A percentile compares a stretch with the other conserved stretches of the same genome.
Evolutionary conservation across 1,139 yeast species (phyloP).

Genomic region (Yamadazyma atmosphaerica): DNA sequence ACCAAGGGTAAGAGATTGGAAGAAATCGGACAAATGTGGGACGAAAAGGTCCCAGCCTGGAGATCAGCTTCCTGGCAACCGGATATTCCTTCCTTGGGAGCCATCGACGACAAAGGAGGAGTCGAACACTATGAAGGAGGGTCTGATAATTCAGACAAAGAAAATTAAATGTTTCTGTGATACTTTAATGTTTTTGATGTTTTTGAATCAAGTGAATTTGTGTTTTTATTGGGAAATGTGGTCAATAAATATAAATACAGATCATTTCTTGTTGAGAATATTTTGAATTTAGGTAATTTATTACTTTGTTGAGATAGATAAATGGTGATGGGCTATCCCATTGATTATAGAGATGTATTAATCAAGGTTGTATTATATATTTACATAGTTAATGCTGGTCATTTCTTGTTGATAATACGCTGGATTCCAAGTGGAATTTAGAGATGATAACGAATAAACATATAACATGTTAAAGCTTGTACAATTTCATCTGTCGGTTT

Average conservation of each 20-base stretch:
- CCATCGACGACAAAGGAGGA: conserved; percentile 9
- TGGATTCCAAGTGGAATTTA: conserved; percentile 2
- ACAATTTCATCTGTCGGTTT: too few species aligned
- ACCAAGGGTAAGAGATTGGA: conserved; percentile 61
- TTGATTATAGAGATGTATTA: conserved; percentile 11
- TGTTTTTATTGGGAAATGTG: conserved; percentile 4
- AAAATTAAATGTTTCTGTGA: conserved; percentile 3
- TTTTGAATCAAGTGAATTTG: too few species aligned
- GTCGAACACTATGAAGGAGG: conserved; percentile 15
- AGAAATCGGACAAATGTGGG: conserved; percentile 61
- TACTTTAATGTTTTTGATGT: background rate
- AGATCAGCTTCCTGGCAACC: conserved; percentile 19
- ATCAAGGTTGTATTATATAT: conserved; percentile 1
- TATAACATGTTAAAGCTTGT: too few species aligned
- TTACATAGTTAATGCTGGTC: conserved; percentile 1
- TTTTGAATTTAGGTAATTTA: conserved; percentile 11
- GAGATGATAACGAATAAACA: conserved; percentile 1
- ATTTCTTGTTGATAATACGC: conserved; percentile 4
- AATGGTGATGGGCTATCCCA: background rate
- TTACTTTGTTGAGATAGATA: conserved; percentile 14
- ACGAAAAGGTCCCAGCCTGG: conserved; percentile 61
- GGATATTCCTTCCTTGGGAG: conserved; percentile 11
- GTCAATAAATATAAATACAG: conserved; percentile 6
- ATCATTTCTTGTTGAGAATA: conserved; percentile 15
- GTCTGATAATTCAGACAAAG: conserved; percentile 10